phyloP scores from a whole-genome alignment of 164 flowering plant species.

The Magnolia sinica region DNA sequence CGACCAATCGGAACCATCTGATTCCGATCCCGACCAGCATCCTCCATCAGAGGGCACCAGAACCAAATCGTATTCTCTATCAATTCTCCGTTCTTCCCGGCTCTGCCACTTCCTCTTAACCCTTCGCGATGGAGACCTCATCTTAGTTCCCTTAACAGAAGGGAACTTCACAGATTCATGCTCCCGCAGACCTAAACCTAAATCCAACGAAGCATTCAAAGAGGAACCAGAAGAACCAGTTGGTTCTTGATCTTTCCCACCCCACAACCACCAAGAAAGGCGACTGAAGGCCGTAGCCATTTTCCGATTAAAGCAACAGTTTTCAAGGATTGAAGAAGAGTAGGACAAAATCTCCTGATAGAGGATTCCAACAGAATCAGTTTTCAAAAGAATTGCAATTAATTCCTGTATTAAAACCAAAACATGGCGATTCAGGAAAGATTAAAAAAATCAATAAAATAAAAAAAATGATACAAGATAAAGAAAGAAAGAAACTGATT shows the following conservation, averaged over 20 bases:
- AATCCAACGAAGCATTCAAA: constrained; percentile 30
- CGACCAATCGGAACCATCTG: constrained; percentile 90
- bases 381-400: not conserved
- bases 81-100: constrained; percentile 58
- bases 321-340: not conserved
- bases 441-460: too few relatives aligned
- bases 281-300: constrained; percentile 46
- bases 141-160: constrained; percentile 26
- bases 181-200: constrained; percentile 33
- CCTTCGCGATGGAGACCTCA: constrained; percentile 46
- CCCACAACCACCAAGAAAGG: constrained; percentile 51
- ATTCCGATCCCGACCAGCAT: constrained; percentile 74
- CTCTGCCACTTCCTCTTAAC: constrained; percentile 68
- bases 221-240: constrained; percentile 24
- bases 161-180: constrained; percentile 37
- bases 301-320: not conserved
- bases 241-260: constrained; percentile 40
- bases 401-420: not conserved
- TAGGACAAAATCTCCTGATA: not conserved
- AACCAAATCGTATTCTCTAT: constrained; percentile 72
- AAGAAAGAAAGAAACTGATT: too few relatives aligned
- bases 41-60: constrained; percentile 88
- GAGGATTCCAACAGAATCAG: not conserved
- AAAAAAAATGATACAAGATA: too few relatives aligned
- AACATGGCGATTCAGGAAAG: too few relatives aligned